Conservation (phyloP, 2,329 filamentous ascomycete species). For the Laburnicola sp. region DNA sequence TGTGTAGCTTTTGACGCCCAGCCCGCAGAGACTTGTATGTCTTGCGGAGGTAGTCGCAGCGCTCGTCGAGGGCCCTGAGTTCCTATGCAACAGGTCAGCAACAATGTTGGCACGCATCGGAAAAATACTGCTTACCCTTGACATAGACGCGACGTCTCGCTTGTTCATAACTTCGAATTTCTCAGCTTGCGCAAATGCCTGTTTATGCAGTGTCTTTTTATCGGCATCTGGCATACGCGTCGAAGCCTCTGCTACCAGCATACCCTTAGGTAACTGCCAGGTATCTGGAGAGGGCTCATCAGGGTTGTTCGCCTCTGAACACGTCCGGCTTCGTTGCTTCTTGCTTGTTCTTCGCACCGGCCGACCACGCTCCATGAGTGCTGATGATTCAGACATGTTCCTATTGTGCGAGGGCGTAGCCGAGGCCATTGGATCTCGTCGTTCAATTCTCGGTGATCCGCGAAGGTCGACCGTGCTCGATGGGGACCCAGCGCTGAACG, state of each 20-base stretch:
- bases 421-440: slow-evolving; percentile 33
- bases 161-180: slow-evolving; percentile 48
- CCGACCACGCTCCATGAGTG: slow-evolving; percentile 45
- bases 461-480: slow-evolving; percentile 29
- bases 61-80: slow-evolving; percentile 73
- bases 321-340: slow-evolving; percentile 36
- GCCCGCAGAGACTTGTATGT: slow-evolving; percentile 74
- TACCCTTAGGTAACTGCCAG: slow-evolving; percentile 44
- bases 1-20: slow-evolving; percentile 76
- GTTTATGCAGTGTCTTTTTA: slow-evolving; percentile 43
- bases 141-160: slow-evolving; percentile 55
- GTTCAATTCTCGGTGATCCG: slow-evolving; percentile 38
- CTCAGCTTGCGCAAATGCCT: slow-evolving; percentile 45
- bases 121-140: slow-evolving; percentile 54
- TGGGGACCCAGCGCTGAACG: slow-evolving; percentile 38
- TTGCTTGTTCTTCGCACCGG: slow-evolving; percentile 39
- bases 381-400: slow-evolving; percentile 44
- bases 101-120: not conserved
- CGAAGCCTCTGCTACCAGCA: slow-evolving; percentile 42
- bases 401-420: slow-evolving; percentile 34
- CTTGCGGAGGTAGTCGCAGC: slow-evolving; percentile 75
- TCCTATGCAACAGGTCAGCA: slow-evolving; percentile 55
- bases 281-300: slow-evolving; percentile 29
- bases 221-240: slow-evolving; percentile 40
- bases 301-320: slow-evolving; percentile 37